A percentile compares a stretch with the other conserved stretches of the same genome.
Evolutionary conservation across 2,329 filamentous ascomycete species (phyloP).

Genomic region (Metarhizium brunneum): DNA sequence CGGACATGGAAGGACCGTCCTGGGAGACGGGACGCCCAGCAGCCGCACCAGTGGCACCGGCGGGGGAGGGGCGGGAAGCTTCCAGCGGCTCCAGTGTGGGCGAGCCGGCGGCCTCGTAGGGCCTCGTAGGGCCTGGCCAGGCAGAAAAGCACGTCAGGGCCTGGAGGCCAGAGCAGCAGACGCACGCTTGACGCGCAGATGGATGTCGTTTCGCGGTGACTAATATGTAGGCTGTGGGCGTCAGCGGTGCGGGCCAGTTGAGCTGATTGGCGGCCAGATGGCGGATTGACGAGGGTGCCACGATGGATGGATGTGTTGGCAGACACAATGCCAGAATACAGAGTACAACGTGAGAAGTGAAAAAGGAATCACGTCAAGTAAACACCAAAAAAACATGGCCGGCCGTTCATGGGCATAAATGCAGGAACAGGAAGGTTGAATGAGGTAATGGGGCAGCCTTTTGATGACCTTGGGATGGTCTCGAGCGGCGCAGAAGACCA

Average conservation of each 20-base stretch:
- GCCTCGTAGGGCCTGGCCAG: constrained; percentile 7
- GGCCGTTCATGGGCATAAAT: constrained; percentile 14
- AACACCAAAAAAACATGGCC: not conserved
- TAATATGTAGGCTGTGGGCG: not conserved
- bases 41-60: not conserved
- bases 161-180: not conserved
- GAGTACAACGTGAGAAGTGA: not conserved
- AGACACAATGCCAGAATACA: not conserved
- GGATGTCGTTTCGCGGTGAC: not conserved
- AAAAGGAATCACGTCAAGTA: not conserved
- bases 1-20: not conserved
- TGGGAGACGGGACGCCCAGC: not conserved
- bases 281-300: not conserved
- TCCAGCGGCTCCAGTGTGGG: not conserved
- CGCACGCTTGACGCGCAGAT: constrained; percentile 1
- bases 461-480: not conserved
- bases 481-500: constrained; percentile 3
- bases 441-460: constrained; percentile 3
- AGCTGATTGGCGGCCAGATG: not conserved
- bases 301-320: not conserved
- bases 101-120: constrained; percentile 1
- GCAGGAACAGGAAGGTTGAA: constrained; percentile 15
- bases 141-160: not conserved
- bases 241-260: too few relatives aligned
- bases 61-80: constrained; percentile 3